Evolutionary conservation across 2,329 filamentous ascomycete species (phyloP).

Genomic region (Chaetomium sp.): DNA sequence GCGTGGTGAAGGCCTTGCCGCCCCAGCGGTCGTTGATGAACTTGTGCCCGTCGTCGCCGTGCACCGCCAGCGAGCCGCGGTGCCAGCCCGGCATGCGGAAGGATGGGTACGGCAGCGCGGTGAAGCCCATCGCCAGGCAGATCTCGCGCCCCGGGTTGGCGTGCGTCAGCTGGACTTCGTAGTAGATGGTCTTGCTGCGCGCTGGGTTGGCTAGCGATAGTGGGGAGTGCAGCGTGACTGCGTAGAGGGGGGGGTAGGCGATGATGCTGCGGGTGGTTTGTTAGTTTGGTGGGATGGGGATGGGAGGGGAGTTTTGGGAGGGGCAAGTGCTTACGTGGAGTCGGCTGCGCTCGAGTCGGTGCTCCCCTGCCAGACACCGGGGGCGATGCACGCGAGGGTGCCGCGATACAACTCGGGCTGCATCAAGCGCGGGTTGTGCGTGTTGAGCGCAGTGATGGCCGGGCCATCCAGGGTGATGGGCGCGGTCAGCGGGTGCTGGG

Average conservation of each 20-base stretch:
- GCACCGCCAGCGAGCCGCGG: constrained; percentile 71
- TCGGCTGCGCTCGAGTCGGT: constrained; percentile 53
- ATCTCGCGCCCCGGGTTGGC: constrained; percentile 47
- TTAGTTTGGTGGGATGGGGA: background rate
- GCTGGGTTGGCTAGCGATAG: constrained; percentile 42
- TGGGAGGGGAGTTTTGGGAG: too few species aligned
- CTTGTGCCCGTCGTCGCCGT: constrained; percentile 75
- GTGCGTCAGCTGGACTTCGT: constrained; percentile 62
- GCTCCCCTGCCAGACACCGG: constrained; percentile 57
- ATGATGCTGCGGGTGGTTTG: constrained; percentile 50
- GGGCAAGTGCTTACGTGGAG: constrained; percentile 18
- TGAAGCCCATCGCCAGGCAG: constrained; percentile 67
- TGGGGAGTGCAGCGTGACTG: constrained; percentile 60
- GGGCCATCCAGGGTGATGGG: constrained; percentile 54
- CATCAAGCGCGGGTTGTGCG: constrained; percentile 58
- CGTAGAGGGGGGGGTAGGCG: constrained; percentile 70
- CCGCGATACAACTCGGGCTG: constrained; percentile 53
- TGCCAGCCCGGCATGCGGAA: constrained; percentile 84
- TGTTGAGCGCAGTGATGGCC: constrained; percentile 51
- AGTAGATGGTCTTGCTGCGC: constrained; percentile 63
- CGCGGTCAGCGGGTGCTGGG: constrained; percentile 57
- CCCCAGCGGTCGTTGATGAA: constrained; percentile 77
- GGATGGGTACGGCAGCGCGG: constrained; percentile 72
- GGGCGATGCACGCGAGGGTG: constrained; percentile 47
- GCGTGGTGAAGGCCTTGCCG: constrained; percentile 66